Percentiles rank a stretch among this genome's conserved stretches.
These are phyloP conservation scores for Aspergillus sclerotiicarbonarius DNA, from an alignment of 495 filamentous ascomycete genomes.

Conservation along the genomic window DNA sequence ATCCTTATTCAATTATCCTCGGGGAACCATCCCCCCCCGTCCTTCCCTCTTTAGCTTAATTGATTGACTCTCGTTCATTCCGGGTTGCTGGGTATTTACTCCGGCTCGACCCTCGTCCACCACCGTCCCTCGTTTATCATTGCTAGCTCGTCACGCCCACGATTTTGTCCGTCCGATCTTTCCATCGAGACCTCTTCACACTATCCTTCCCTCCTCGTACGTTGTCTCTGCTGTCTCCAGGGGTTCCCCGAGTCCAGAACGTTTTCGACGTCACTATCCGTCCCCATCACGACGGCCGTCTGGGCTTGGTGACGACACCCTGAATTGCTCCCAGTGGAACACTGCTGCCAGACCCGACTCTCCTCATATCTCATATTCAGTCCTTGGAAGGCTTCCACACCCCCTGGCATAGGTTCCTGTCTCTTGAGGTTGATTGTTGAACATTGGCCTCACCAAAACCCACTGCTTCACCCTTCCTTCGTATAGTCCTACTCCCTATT, in stretches of 20 bases:
- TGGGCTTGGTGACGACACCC: not conserved
- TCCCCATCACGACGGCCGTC: not conserved
- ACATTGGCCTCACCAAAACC: not conserved
- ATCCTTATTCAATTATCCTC: constrained; percentile 16
- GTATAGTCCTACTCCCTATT: not conserved
- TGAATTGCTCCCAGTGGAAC: not conserved
- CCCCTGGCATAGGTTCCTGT: not conserved
- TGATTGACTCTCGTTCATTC: constrained; percentile 18
- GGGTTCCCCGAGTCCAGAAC: not conserved
- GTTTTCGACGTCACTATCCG: not conserved
- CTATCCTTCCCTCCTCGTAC: not conserved
- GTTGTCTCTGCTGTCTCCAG: not conserved
- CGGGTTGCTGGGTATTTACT: constrained; percentile 6
- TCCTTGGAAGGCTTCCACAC: not conserved
- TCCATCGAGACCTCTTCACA: not conserved
- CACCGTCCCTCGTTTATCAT: constrained; percentile 4
- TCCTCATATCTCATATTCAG: not conserved
- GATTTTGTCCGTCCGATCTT: not conserved
- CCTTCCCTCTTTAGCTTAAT: constrained; percentile 13
- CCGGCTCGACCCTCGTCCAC: constrained; percentile 7
- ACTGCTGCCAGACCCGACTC: not conserved
- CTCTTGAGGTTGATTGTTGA: not conserved
- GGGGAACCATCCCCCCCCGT: constrained; percentile 12
- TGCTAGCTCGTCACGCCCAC: constrained; percentile 3
- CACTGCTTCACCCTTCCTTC: constrained; percentile 1